Percentiles rank a stretch among this genome's conserved stretches.
Evolutionary conservation across 768 basidiomycete species (phyloP).

Genomic region (Boletus rubescentipes): DNA sequence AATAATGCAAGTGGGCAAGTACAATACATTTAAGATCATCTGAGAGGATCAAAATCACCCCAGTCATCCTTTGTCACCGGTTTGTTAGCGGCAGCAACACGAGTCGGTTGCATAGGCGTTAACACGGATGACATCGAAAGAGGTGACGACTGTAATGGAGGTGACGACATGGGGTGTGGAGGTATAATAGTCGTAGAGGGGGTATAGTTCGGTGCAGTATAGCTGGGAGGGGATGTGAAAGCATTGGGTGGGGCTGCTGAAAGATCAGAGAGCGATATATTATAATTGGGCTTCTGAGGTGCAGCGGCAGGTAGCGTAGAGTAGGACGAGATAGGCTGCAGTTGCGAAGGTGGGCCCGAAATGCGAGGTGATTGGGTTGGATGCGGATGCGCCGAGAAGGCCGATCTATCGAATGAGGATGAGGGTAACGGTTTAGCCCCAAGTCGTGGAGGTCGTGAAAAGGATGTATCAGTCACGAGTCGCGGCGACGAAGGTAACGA

Average conservation of each 20-base stretch:
- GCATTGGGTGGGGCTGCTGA: slow-evolving; percentile 18
- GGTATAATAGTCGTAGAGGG: slow-evolving; percentile 20
- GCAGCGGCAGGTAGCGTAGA: slow-evolving; percentile 9
- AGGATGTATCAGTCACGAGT: slow-evolving; percentile 29
- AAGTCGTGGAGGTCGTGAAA: slow-evolving; percentile 38
- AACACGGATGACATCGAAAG: slow-evolving; percentile 52
- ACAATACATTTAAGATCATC: slow-evolving; percentile 17
- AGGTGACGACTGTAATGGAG: slow-evolving; percentile 31
- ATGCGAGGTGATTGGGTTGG: slow-evolving; percentile 19
- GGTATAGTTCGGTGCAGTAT: slow-evolving; percentile 15
- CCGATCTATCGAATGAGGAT: slow-evolving; percentile 33
- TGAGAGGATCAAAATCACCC: slow-evolving; percentile 78
- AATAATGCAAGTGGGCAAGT: not conserved
- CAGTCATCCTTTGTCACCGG: slow-evolving; percentile 64
- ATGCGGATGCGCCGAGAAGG: slow-evolving; percentile 28
- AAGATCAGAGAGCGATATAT: slow-evolving; percentile 43
- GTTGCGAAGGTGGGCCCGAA: slow-evolving; percentile 23
- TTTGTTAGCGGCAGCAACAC: slow-evolving; percentile 40
- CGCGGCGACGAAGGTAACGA: slow-evolving; percentile 42
- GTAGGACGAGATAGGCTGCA: slow-evolving; percentile 13
- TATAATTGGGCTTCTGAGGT: slow-evolving; percentile 57
- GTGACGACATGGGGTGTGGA: slow-evolving; percentile 27
- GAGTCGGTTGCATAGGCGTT: slow-evolving; percentile 55
- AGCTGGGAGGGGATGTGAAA: slow-evolving; percentile 12
- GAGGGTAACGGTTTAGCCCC: slow-evolving; percentile 38